Base-by-base conservation (phyloP, 768 basidiomycete species). In the Lactarius evosmus region DNA sequence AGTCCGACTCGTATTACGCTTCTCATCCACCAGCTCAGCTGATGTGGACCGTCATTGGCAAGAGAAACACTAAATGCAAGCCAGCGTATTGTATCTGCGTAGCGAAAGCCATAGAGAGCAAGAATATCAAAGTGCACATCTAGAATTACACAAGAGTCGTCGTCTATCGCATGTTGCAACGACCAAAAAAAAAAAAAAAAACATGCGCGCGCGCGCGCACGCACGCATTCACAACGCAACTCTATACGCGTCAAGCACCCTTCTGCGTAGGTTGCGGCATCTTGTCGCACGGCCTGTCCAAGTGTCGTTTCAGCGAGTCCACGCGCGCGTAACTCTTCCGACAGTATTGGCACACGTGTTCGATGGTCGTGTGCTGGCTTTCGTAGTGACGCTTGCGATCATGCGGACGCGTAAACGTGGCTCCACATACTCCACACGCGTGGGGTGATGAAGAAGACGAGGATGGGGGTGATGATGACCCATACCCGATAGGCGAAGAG, bases 381-480 rank as follows among this genome's bases (percentile, higher is more conserved):
- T 91, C 89, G 68, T 84, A 83, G 75, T 93, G 90, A 66, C 90
- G 83, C 75, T 91, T 89, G 67, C 88, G 83, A 75, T 93, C 90
- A 74, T 91, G 89, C 62, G 86, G 81, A 66, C 90, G 83, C 36
- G 88, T 89, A 73, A 92, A 92, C 29, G 88, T 87, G 74, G 88
- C 87, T 58, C 85, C 85, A 73, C 90, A 92, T 67, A 83, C 81
- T 62, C 87, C 83, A 76, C 90, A 92, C 61, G 81, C 78, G 76
- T 81, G 89, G 41, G 88, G 83, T 71, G 90, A 88, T 55, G 80
- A 81, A 53, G 79, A 75, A 58, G 80, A 75, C 62, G 78, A 53
- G 19, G 70, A 60, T 9, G 70, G 65, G 27, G 72, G 67, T 30
- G 68, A 59, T 14, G 72, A 60, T 7, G 74, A 62, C 6, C 73